phyloP scores from a whole-genome alignment of 306 rosid species.

The Hippophae rhamnoides region DNA sequence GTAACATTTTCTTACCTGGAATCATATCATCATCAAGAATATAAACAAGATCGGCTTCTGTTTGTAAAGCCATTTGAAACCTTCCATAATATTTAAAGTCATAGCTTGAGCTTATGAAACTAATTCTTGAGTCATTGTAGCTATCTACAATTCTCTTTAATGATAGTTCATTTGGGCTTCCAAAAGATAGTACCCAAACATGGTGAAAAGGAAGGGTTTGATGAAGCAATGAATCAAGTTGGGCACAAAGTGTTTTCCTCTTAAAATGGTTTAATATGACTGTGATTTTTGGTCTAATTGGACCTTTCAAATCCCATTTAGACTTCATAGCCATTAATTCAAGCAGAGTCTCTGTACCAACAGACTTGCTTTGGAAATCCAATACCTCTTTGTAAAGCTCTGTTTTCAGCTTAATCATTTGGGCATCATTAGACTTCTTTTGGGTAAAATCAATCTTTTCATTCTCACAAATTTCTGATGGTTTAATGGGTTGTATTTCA shows the following conservation, averaged over 20 bases:
- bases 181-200: slow-evolving; percentile 93
- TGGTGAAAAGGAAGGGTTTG: slow-evolving; percentile 85
- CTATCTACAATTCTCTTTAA: slow-evolving; percentile 72
- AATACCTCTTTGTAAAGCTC: slow-evolving; percentile 63
- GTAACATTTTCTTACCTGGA: slow-evolving; percentile 82
- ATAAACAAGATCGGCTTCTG: slow-evolving; percentile 77
- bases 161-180: slow-evolving; percentile 83
- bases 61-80: slow-evolving; percentile 87
- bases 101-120: slow-evolving; percentile 76
- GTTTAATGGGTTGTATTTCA: slow-evolving; percentile 31
- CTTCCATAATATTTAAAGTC: slow-evolving; percentile 98
- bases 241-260: slow-evolving; percentile 88
- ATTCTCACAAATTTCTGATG: slow-evolving; percentile 48
- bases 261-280: slow-evolving; percentile 86
- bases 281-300: slow-evolving; percentile 54
- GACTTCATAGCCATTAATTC: slow-evolving; percentile 79
- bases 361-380: slow-evolving; percentile 44
- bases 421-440: slow-evolving; percentile 74
- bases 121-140: slow-evolving; percentile 70
- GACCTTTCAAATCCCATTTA: slow-evolving; percentile 53
- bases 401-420: slow-evolving; percentile 67
- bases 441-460: slow-evolving; percentile 83
- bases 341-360: slow-evolving; percentile 58
- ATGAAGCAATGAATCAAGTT: slow-evolving; percentile 64
- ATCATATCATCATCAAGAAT: slow-evolving; percentile 91